phyloP scores from a whole-genome alignment of 371 early-diverging fungal species.

The Mortierella sp. region DNA sequence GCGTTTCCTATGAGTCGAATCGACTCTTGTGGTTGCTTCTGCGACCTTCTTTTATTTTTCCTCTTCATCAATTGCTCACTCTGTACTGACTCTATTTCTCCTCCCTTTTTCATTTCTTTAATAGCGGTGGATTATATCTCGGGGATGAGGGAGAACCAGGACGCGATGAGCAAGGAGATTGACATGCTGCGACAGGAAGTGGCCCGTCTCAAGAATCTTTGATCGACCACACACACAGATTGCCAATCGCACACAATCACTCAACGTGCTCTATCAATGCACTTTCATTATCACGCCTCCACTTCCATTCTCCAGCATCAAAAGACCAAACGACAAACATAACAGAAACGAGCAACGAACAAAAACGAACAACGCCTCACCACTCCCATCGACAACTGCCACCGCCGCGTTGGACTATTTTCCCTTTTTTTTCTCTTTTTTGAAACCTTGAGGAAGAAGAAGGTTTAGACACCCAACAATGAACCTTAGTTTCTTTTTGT shows the following conservation, averaged over 20 bases:
- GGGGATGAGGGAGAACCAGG: conserved; percentile 43
- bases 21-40: not conserved
- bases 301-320: no score
- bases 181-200: conserved; percentile 52
- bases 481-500: not conserved
- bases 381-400: not conserved
- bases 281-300: not conserved
- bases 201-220: conserved; percentile 34
- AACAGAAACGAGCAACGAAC: not conserved
- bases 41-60: not conserved
- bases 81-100: not conserved
- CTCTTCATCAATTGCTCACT: not conserved
- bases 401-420: not conserved
- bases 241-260: not conserved
- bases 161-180: conserved; percentile 51
- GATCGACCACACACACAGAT: not conserved
- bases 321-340: not conserved
- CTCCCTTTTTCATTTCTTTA: not conserved
- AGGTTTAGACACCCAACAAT: conserved; percentile 1
- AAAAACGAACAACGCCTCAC: not conserved
- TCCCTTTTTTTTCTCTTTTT: not conserved
- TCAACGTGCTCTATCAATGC: not conserved
- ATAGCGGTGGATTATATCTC: conserved; percentile 54
- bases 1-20: not conserved
- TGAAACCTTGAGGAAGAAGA: not conserved